Percentiles rank a stretch among this genome's conserved stretches.
phyloP scores from a whole-genome alignment of 495 filamentous ascomycete species.

The Penicillium herquei region DNA sequence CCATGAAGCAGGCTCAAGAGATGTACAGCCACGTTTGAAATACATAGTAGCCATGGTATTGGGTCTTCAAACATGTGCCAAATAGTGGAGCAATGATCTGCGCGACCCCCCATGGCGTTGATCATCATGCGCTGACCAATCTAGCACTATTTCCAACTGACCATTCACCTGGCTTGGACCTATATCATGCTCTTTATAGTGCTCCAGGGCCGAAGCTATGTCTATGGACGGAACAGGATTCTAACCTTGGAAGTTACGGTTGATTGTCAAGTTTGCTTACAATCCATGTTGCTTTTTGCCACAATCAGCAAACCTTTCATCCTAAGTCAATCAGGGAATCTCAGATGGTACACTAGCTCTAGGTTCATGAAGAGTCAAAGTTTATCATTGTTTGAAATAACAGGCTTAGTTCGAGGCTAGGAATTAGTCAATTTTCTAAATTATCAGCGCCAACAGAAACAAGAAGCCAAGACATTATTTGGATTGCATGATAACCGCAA shows the following conservation, averaged over 20 bases:
- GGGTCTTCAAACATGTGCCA: conserved; percentile 1
- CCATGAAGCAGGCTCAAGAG: conserved; percentile 6
- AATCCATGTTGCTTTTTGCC: no score
- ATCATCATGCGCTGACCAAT: not conserved
- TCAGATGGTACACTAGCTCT: no score
- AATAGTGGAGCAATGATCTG: not conserved
- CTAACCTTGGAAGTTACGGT: no score
- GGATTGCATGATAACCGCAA: no score
- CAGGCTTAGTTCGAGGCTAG: not conserved
- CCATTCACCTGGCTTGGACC: not conserved
- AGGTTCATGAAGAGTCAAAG: no score
- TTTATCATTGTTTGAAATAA: not conserved
- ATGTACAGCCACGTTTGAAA: conserved; percentile 14
- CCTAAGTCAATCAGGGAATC: no score
- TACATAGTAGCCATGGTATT: not conserved
- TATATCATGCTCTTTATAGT: no score
- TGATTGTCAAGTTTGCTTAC: no score
- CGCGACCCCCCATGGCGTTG: not conserved
- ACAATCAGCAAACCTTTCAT: no score
- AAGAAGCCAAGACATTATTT: no score
- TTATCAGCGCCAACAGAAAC: not conserved
- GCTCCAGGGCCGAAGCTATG: no score
- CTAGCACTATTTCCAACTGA: not conserved
- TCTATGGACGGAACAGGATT: no score
- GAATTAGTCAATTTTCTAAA: not conserved